Percentiles rank a stretch among this genome's conserved stretches.
Evolutionary conservation across 768 basidiomycete species (phyloP).

Genomic region (Leccinum sublutescens): DNA sequence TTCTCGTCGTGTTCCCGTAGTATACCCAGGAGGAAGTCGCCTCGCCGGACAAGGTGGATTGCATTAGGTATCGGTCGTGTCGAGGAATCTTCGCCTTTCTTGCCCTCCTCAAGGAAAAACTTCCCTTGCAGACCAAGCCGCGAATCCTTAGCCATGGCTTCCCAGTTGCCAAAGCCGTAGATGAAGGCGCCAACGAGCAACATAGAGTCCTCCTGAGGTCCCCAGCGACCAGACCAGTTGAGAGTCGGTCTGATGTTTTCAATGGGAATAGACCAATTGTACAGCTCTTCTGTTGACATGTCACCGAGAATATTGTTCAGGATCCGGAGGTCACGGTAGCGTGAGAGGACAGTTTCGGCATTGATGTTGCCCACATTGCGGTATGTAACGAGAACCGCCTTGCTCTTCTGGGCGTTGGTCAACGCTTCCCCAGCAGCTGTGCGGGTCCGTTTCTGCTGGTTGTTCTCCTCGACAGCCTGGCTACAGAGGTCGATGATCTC

Average conservation of each 20-base stretch:
- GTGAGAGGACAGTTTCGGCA: constrained; percentile 92
- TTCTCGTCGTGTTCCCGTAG: constrained; percentile 89
- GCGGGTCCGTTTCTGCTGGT: constrained; percentile 72
- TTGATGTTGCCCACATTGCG: constrained; percentile 92
- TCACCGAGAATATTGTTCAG: constrained; percentile 76
- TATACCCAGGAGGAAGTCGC: constrained; percentile 86
- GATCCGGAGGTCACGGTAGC: constrained; percentile 85
- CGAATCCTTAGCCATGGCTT: constrained; percentile 86
- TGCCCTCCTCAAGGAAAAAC: constrained; percentile 97
- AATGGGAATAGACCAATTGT: constrained; percentile 85
- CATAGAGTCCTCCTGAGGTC: constrained; percentile 88
- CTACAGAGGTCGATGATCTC: constrained; percentile 88
- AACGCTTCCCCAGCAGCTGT: constrained; percentile 83
- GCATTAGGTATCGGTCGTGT: constrained; percentile 93
- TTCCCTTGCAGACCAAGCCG: constrained; percentile 84
- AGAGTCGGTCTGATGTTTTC: constrained; percentile 92
- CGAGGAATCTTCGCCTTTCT: constrained; percentile 85
- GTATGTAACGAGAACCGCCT: constrained; percentile 91
- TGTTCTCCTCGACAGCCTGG: constrained; percentile 80
- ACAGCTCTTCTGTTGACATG: constrained; percentile 60
- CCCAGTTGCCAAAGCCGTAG: constrained; percentile 98
- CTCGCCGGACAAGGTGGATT: constrained; percentile 95
- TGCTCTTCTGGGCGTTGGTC: constrained; percentile 93
- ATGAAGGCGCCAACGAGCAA: constrained; percentile 89
- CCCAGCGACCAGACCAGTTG: constrained; percentile 98